phyloP scores from a whole-genome alignment of 768 basidiomycete species.

The Leucocoprinus sp. region DNA sequence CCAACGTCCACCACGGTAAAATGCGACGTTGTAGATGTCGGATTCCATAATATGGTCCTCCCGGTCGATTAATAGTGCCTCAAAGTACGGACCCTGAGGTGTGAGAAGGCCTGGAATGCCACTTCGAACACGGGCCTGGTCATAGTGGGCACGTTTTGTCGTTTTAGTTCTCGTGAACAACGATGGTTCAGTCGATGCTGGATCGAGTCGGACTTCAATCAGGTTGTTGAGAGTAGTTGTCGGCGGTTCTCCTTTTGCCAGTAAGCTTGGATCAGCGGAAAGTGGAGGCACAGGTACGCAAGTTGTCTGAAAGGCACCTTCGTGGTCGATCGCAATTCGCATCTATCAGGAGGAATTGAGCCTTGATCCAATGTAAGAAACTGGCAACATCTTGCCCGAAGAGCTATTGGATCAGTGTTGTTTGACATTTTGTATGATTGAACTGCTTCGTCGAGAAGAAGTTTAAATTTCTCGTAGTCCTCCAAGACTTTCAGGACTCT shows the following conservation, averaged over 20 bases:
- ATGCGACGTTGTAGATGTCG: slow-evolving; percentile 65
- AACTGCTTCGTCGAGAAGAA: slow-evolving; percentile 40
- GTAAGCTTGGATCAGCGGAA: slow-evolving; percentile 30
- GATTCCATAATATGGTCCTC: slow-evolving; percentile 49
- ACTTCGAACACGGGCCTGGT: slow-evolving; percentile 52
- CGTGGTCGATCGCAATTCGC: slow-evolving; percentile 37
- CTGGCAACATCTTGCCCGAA: slow-evolving; percentile 22
- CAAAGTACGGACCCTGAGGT: slow-evolving; percentile 26
- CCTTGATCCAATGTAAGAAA: slow-evolving; percentile 8
- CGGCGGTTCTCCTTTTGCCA: slow-evolving; percentile 27
- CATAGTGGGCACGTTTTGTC: slow-evolving; percentile 50
- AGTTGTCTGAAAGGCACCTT: slow-evolving; percentile 16
- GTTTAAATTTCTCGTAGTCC: slow-evolving; percentile 31
- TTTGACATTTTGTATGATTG: slow-evolving; percentile 16
- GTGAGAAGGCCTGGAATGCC: slow-evolving; percentile 29
- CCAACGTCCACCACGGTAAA: slow-evolving; percentile 52
- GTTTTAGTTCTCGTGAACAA: slow-evolving; percentile 66
- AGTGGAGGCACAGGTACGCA: slow-evolving; percentile 18
- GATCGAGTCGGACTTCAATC: slow-evolving; percentile 48
- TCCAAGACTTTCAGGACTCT: slow-evolving; percentile 23
- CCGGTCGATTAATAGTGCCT: slow-evolving; percentile 60
- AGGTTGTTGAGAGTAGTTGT: slow-evolving; percentile 17
- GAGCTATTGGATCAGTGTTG: slow-evolving; percentile 17
- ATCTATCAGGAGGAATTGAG: slow-evolving; percentile 29
- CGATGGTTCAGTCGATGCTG: slow-evolving; percentile 41